A percentile compares a stretch with the other conserved stretches of the same genome.
phyloP scores from a whole-genome alignment of 1,139 yeast genomes.

The Blastobotrys malaysiensis region DNA sequence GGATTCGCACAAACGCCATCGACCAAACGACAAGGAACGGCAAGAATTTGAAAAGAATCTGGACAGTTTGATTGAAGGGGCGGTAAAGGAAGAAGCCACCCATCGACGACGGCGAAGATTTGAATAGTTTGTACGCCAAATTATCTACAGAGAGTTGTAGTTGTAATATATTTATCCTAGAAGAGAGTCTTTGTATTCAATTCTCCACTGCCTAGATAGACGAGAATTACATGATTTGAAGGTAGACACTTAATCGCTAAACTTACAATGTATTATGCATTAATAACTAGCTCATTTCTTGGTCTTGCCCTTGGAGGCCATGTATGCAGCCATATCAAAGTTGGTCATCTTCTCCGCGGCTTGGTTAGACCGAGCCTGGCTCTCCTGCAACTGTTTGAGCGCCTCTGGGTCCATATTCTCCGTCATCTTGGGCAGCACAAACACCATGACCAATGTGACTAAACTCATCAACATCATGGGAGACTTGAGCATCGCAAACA shows the following conservation, averaged over 20 bases:
- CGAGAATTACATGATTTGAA: too few relatives aligned
- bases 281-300: neutral
- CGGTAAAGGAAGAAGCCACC: slow-evolving; percentile 11
- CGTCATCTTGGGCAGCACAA: slow-evolving; percentile 32
- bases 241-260: too few relatives aligned
- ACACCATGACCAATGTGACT: slow-evolving; percentile 32
- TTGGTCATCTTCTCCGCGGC: slow-evolving; percentile 23
- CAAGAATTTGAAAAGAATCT: neutral
- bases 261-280: too few relatives aligned
- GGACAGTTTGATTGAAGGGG: neutral
- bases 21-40: neutral
- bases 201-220: neutral
- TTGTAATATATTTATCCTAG: too few relatives aligned
- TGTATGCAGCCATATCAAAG: slow-evolving; percentile 29
- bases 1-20: slow-evolving; percentile 7
- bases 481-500: slow-evolving; percentile 31
- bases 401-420: slow-evolving; percentile 35
- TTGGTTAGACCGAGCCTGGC: slow-evolving; percentile 17
- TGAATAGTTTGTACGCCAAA: slow-evolving; percentile 1
- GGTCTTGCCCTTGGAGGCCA: slow-evolving; percentile 15
- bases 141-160: neutral
- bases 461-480: slow-evolving; percentile 37
- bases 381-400: slow-evolving; percentile 27
- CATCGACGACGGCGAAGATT: neutral
- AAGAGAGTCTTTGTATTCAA: too few relatives aligned